phyloP scores from a whole-genome alignment of 1,139 yeast genomes.

The Taphrina wiesneri region DNA sequence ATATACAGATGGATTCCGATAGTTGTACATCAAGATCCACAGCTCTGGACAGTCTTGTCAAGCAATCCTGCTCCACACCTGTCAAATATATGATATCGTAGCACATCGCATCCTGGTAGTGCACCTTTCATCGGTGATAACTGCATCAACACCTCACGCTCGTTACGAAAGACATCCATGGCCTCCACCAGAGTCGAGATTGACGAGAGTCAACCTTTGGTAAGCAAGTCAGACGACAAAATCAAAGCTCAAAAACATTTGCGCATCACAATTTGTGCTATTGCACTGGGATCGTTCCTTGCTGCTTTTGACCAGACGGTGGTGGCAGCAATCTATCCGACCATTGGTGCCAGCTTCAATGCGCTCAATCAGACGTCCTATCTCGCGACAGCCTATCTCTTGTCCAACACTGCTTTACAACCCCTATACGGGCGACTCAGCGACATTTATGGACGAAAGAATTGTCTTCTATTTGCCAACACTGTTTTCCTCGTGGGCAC shows the following conservation, averaged over 20 bases:
- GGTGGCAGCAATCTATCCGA: constrained; percentile 63
- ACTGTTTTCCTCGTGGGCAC: constrained; percentile 52
- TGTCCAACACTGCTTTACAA: constrained; percentile 65
- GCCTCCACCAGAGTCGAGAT: neutral
- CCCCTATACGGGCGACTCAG: constrained; percentile 65
- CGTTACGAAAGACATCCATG: too few relatives aligned
- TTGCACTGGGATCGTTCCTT: constrained; percentile 53
- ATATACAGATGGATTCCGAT: too few relatives aligned
- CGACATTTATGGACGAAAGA: constrained; percentile 56
- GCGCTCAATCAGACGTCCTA: constrained; percentile 58
- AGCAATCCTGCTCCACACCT: neutral
- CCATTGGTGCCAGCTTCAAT: constrained; percentile 62
- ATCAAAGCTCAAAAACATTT: neutral
- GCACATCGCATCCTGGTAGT: too few relatives aligned
- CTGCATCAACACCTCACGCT: too few relatives aligned
- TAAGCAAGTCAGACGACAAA: neutral
- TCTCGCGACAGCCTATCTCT: constrained; percentile 62
- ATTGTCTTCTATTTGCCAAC: constrained; percentile 51
- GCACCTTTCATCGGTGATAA: too few relatives aligned
- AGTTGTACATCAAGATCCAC: neutral
- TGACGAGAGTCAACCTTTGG: neutral
- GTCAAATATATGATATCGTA: neutral
- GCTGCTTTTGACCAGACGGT: constrained; percentile 66
- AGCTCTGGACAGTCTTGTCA: neutral
- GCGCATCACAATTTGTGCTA: constrained; percentile 14